phyloP scores from a whole-genome alignment of 2,329 filamentous ascomycete species.

The Nectriaceae sp. region DNA sequence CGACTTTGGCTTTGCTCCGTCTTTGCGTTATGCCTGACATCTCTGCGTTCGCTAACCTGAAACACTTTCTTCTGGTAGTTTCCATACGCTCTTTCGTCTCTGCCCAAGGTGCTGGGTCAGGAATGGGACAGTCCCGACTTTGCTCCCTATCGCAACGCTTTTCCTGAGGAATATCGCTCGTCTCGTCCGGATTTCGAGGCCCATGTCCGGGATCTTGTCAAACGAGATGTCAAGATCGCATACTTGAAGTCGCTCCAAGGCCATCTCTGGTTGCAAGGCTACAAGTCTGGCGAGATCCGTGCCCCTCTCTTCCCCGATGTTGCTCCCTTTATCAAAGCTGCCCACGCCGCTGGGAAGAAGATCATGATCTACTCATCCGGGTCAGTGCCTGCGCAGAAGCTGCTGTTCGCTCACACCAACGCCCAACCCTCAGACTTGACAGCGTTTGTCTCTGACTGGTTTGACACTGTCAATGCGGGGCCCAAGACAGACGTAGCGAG shows the following conservation, averaged over 20 bases:
- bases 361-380: slow-evolving; percentile 83
- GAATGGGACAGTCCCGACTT: slow-evolving; percentile 70
- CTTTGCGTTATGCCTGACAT: neutral
- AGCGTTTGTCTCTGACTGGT: slow-evolving; percentile 64
- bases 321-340: slow-evolving; percentile 59
- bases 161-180: slow-evolving; percentile 64
- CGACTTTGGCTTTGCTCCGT: slow-evolving; percentile 24
- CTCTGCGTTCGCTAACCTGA: slow-evolving; percentile 11
- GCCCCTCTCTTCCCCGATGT: slow-evolving; percentile 78
- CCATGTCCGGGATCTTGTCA: slow-evolving; percentile 71
- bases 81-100: slow-evolving; percentile 70
- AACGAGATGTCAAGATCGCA: slow-evolving; percentile 71
- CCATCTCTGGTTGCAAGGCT: slow-evolving; percentile 76
- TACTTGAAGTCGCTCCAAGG: slow-evolving; percentile 82
- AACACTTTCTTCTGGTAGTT: slow-evolving; percentile 53
- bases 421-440: slow-evolving; percentile 61
- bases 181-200: slow-evolving; percentile 61
- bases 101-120: slow-evolving; percentile 63
- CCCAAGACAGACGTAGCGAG: slow-evolving; percentile 68
- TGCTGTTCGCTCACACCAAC: slow-evolving; percentile 71
- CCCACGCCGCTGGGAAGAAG: slow-evolving; percentile 55
- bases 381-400: slow-evolving; percentile 77
- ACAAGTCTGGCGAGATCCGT: slow-evolving; percentile 66
- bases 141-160: slow-evolving; percentile 67
- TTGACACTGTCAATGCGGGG: slow-evolving; percentile 81